Base-by-base conservation (phyloP, 2,329 filamentous ascomycete genomes). In the Macrophomina pseudophaseolina region DNA sequence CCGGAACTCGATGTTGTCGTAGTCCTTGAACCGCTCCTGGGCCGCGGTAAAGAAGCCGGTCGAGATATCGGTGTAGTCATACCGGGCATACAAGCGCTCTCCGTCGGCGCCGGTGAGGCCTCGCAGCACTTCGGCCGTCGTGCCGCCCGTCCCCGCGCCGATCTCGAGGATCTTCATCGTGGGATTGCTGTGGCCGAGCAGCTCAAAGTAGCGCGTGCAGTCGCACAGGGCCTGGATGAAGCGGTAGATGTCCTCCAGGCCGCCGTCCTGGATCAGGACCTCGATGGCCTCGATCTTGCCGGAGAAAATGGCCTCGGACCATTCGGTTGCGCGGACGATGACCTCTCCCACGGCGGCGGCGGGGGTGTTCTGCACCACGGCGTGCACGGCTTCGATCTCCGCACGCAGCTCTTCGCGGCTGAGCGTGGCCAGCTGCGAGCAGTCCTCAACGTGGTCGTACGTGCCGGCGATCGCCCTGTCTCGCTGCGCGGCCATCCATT, bases 51-150 rank as follows among this genome's bases (percentile, higher is more conserved):
- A 46, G 23, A 69, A 69, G 14, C 40, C 60, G 9, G 33, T 6
- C 6, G 70, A 68, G 3, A 68, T 28, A 48, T 72, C 72, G 1
- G 71, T 73, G 23, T 74, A 69, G 4, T 64, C 64, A 51, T 72
- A 74, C 0, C 52, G 23, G 12, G 14, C 11, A 38, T 46, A 60
- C 40, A 46, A n/a, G 16, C 56, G 56, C 56, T 60, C 56, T 30
- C 56, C 56, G 32, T 65, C 71, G 3, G 14, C 14, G 30, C 16
- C n/a, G 6, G 52, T 33, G 5, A 67, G 18, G 40, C 64, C 38
- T 42, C 56, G 1, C 46, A 70, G 33, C n/a, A 62, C 51, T 8
- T 66, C 23, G 6, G 56, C 28, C 9, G 68, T 69, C 5, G 69
- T 63, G 14, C 52, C 65, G n/a, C 68, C 70, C 46, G 67, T 70